Base-by-base conservation (phyloP, 2,329 filamentous ascomycete genomes). In the Trichophyton schoenleinii region DNA sequence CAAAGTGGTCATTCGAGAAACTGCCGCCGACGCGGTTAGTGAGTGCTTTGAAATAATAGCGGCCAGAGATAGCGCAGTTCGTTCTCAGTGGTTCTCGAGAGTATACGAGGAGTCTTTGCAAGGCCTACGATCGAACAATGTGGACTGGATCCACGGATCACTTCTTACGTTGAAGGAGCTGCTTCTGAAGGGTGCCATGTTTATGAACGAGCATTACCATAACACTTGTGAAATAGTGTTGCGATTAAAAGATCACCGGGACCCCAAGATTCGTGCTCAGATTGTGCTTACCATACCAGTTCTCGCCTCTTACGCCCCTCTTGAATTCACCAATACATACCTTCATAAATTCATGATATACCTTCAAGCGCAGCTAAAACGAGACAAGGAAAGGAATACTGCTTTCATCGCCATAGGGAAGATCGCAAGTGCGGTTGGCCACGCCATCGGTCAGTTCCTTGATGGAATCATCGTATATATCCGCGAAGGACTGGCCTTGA, bases 261-360 rank as follows among this genome's bases (percentile, higher is more conserved):
- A 99, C 67, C 79, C 85, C 3, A 87, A 91, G 41, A 94, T 97
- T 67, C 83, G 92, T 60, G 88, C 88, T 68, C 95, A 95, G 5
- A 88, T 97, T 36, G 89, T 97, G 42, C 82, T 89, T 60, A 85
- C 96, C 61, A 95, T 99, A 60, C 94, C 94, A 0, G 89, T 95
- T 62, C 81, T 99, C 25, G 94, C 95, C 46, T 90, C 87, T 68
- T 99, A 99, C 70, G 88, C 91, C 0, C 94, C 95, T 0, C 83
- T 87, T 48, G 91, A 96, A 63, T 99, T 99, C 72, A 88, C 89
- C 61, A 83, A 87, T 65, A 84, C 84, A 34, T 95, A 96, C 73
- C 81, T 99, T 2, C 91, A 96, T 73, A 89, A 91, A 69, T 97
- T 95, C 75, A 99, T 99, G 94, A 83, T 96, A 15, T 95, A 96